A percentile compares a stretch with the other conserved stretches of the same genome.
These are phyloP conservation scores for Nicotiana rustica DNA, from an alignment of 305 asterid species.

Conservation along the genomic window DNA sequence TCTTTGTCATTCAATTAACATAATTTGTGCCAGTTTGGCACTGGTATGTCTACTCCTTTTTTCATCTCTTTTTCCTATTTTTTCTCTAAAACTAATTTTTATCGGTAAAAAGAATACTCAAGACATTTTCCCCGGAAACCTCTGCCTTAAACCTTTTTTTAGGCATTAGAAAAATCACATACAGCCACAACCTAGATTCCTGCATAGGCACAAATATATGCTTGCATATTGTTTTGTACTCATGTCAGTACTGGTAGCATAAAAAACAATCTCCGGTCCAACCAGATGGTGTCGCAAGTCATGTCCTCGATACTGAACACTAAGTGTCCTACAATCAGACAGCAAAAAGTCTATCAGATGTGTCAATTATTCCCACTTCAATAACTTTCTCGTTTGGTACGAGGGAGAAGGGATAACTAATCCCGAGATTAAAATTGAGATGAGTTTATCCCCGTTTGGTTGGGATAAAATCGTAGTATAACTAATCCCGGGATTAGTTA, in stretches of 20 bases:
- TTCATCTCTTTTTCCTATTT: neutral
- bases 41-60: neutral
- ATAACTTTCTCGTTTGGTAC: too few relatives aligned
- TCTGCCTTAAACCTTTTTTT: neutral
- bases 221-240: neutral
- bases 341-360: neutral
- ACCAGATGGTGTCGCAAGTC: too few relatives aligned
- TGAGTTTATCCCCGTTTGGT: too few relatives aligned
- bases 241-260: too few relatives aligned
- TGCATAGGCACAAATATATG: neutral
- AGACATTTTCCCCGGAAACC: neutral
- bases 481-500: too few relatives aligned
- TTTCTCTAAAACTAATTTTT: neutral
- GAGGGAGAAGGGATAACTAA: too few relatives aligned
- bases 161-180: neutral
- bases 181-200: neutral
- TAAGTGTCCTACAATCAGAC: too few relatives aligned
- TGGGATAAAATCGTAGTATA: too few relatives aligned
- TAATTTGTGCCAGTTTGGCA: neutral
- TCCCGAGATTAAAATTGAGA: too few relatives aligned
- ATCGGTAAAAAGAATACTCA: neutral
- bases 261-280: too few relatives aligned
- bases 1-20: slow-evolving; percentile 6
- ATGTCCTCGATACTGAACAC: too few relatives aligned
- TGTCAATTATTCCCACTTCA: neutral